phyloP scores from a whole-genome alignment of 495 filamentous ascomycete species.

The Apodospora peruviana region DNA sequence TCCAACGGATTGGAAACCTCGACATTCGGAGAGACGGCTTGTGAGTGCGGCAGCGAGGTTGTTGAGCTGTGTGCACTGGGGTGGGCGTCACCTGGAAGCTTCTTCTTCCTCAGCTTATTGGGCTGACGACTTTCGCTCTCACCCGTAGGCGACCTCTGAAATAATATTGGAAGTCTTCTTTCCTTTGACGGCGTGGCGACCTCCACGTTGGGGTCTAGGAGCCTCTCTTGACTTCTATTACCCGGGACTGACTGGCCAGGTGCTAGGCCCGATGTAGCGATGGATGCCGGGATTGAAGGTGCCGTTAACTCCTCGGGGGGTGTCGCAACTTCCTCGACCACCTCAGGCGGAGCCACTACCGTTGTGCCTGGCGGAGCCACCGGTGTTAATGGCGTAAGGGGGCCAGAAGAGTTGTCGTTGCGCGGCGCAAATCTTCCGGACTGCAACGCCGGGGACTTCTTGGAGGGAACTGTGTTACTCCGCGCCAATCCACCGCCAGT shows the following conservation, averaged over 20 bases:
- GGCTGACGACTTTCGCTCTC: slow-evolving; percentile 63
- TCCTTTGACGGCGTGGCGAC: slow-evolving; percentile 64
- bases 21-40: slow-evolving; percentile 29
- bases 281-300: slow-evolving; percentile 6
- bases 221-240: slow-evolving; percentile 46
- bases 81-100: slow-evolving; percentile 64
- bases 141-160: slow-evolving; percentile 59
- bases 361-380: slow-evolving; percentile 12
- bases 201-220: slow-evolving; percentile 32
- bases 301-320: slow-evolving; percentile 13
- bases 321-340: slow-evolving; percentile 22
- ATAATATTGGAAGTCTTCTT: slow-evolving; percentile 61
- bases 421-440: slow-evolving; percentile 43
- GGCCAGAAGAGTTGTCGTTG: slow-evolving; percentile 24
- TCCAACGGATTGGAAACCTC: slow-evolving; percentile 36
- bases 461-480: slow-evolving; percentile 94
- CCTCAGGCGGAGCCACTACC: slow-evolving; percentile 15
- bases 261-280: slow-evolving; percentile 8
- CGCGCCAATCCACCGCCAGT: slow-evolving; percentile 69
- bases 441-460: slow-evolving; percentile 70
- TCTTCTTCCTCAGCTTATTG: slow-evolving; percentile 83
- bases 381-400: slow-evolving; percentile 26
- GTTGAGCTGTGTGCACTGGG: slow-evolving; percentile 83
- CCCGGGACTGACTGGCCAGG: slow-evolving; percentile 14
- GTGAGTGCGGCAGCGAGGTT: slow-evolving; percentile 56